Evolutionary conservation across 108 stramenopile genomes (phyloP), one percentile per base, ranked within the genome.

Genomic region (Licmophora abbreviata): DNA sequence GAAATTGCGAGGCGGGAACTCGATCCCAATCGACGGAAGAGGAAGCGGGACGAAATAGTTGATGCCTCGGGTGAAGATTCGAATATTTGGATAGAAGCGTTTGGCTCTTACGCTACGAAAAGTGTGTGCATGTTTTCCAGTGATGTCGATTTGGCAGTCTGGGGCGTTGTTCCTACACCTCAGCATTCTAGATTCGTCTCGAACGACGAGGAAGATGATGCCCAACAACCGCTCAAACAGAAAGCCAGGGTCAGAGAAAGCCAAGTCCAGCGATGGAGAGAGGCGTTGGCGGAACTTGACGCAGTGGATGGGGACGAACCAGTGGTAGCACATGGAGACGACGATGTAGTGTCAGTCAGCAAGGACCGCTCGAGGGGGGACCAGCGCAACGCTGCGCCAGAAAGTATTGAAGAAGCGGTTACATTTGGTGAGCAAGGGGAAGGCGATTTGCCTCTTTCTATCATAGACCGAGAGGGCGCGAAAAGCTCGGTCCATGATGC

Each of bases 131-230:
- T 69, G 1, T 91, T 83, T 64, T 50, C 48, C 7, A 73, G 71
- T 40, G 89, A 91, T 48, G 68, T 91, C 10, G 89, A 91, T 56
- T 51, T 86, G 62, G 75, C 64, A 22, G 55, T 91, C 8, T 84
- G 77, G 74, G 82, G 82, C 10, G 69, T 82, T 9, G 78, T 91
- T 34, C 45, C 47, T 8, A 12, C 48, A 29, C 1, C 51, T 28
- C 32, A n/a, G 36, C 31, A 46, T 25, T 21, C 6, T 21, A 3
- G 26, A 25, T 26, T 25, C 26, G 45, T 26, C 45, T 2, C 26
- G 6, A 32, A 54, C 26, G 37, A 48, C 27, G 46, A 63, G 9
- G 35, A 61, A 20, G 55, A 68, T n/a, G 58, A 65, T 48, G 9
- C 36, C 20, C 23, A 51, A 37, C 60, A 38, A 33, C 43, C 60